These are phyloP conservation scores for Sedum album DNA, from an alignment of 164 flowering plant genomes.

Conservation along the genomic window DNA sequence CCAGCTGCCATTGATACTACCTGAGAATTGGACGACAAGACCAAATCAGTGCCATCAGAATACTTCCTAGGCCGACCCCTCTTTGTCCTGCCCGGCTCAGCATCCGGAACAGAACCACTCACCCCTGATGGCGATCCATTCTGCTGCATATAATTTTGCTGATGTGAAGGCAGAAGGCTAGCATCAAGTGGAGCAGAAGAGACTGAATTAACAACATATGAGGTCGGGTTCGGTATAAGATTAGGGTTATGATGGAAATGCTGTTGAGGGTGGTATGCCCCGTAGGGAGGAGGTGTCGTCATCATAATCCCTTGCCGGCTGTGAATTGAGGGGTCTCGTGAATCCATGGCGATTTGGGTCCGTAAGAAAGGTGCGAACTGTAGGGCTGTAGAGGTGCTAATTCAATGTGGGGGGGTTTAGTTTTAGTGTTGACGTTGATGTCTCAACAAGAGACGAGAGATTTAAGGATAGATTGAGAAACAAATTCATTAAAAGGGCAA, in stretches of 20 bases:
- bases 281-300: conserved; percentile 19
- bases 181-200: conserved; percentile 21
- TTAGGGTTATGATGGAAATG: conserved; percentile 13
- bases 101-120: conserved; percentile 15
- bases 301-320: conserved; percentile 19
- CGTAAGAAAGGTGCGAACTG: conserved; percentile 3
- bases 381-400: not conserved
- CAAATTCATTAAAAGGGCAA: too few species aligned
- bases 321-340: conserved; percentile 23
- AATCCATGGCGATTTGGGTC: conserved; percentile 19
- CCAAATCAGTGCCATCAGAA: conserved; percentile 55
- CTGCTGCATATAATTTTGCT: conserved; percentile 13
- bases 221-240: conserved; percentile 16
- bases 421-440: conserved; percentile 2
- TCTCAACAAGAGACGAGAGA: too few species aligned
- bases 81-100: conserved; percentile 44
- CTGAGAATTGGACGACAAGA: conserved; percentile 36
- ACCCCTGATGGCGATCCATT: conserved; percentile 23
- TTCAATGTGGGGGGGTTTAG: not conserved
- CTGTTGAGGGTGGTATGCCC: conserved; percentile 5
- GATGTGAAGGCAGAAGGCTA: not conserved
- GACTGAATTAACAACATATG: conserved; percentile 35
- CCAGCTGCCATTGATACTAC: conserved; percentile 15
- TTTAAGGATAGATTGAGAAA: too few species aligned
- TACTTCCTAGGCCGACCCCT: too few species aligned